Base-by-base conservation (phyloP, 108 stramenopile species). In the Nannochloropsis salina region DNA sequence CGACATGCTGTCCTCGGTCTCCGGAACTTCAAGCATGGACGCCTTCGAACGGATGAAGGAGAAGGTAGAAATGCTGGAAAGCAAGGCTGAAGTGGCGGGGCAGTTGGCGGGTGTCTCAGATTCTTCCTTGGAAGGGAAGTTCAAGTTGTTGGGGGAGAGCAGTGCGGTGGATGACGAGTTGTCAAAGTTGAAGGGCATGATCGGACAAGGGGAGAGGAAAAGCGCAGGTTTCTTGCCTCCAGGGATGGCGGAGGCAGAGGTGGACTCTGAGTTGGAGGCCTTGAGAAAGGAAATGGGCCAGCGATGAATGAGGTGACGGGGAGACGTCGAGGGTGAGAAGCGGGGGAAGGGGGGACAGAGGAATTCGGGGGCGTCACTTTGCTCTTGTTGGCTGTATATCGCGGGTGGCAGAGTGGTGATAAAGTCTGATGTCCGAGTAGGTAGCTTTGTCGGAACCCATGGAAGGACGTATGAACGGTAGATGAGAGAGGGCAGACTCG, bases 11-110 rank as follows among this genome's bases (percentile, higher is more conserved):
- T 91, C 93, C 44, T 95, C 94, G 47, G 86, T 98, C 18, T 94
- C 93, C 9, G 96, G 96, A 2, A 93, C 92, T 85, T 94, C 94
- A 22, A 92, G 92, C 84, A 95, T 97, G 95, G 97, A 97, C 92
- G 96, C 96, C 61, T 98, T 97, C 86, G 92, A 90, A 31, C 90
- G 96, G 22, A 98, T 98, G 97, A 95, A 96, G 90, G 94, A 97
- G 88, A 98, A 98, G 92, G 97, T 98, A 3, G 97, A 96, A 85
- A 93, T 91, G 20, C 88, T 98, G 44, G 97, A 98, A 92, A 95
- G 95, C 41, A 88, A 92, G 12, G 97, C 97, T 3, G 96, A 97
- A 89, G 94, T 97, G 79, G 91, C 93, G n/a, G 96, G 95, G 42
- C 95, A 98, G 90, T 94, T 96, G 85, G 89, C 42, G 85, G 95